Base-by-base conservation (phyloP, 352 stramenopile genomes). In the Phytophthora megakarya region DNA sequence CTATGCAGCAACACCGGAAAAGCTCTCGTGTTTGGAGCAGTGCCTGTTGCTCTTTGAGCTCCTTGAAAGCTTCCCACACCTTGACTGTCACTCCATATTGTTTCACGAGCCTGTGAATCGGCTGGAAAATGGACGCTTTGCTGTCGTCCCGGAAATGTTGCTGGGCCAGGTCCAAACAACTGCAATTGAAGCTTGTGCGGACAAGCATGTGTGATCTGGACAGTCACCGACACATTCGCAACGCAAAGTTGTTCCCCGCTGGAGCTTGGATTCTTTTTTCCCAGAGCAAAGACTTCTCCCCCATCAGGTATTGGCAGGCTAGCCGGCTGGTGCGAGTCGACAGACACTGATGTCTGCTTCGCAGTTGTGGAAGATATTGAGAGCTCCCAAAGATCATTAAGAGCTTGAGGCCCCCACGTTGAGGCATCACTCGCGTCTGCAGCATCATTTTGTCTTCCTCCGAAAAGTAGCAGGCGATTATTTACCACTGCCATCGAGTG, bases 311-410 rank as follows among this genome's bases (percentile, higher is more conserved):
- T 70, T 6, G 54, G 10, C 12, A 93, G 18, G 3, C 23, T 71
- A 16, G 32, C n/a, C 15, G 49, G 72, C 28, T 88, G 72, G 0
- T 61, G 69, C 44, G 81, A 73, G 13, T 72, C 70, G 9, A 89
- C 59, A 4, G 71, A 67, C 3, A 72, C 48, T 7, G 67, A 62
- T 1, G 52, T 57, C 3, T 67, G 72, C 40, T 68, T 76, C 0
- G 59, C 43, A 0, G 77, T 84, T 0, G 48, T 79, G 0, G 84
- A 89, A 0, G 78, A 79, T 18, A 84, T 58, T 1, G 75, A 81
- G 19, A 90, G 67, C 25, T 87, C 78, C 84, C 84, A 92, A 21
- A 93, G 59, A 74, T 89, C 83, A 38, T 79, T 78, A 10, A 85
- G 49, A 15, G 75, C 67, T 45, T 39, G 61, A 12, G 67, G 67